phyloP scores from a whole-genome alignment of 2,329 filamentous ascomycete genomes.

The Chalaropsis thielavioides region DNA sequence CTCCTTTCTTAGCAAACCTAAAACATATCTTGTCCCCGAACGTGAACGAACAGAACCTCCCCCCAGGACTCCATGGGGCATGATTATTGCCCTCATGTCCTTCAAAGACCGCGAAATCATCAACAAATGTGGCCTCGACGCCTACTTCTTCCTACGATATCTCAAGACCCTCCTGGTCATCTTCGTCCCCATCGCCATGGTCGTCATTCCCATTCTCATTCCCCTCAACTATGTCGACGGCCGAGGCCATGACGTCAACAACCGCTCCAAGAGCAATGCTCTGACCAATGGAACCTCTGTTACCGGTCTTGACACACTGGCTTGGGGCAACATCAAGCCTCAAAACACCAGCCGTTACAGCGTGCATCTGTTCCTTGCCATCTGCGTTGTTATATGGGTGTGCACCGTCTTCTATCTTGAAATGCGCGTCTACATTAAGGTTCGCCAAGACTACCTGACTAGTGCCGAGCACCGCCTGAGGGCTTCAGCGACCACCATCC shows the following conservation, averaged over 20 bases:
- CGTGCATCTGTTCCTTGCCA: slow-evolving; percentile 69
- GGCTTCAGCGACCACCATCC: slow-evolving; percentile 86
- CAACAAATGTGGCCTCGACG: slow-evolving; percentile 86
- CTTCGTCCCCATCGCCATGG: slow-evolving; percentile 64
- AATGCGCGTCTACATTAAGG: slow-evolving; percentile 72
- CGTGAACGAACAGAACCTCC: slow-evolving; percentile 68
- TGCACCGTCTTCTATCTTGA: slow-evolving; percentile 80
- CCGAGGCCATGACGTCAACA: slow-evolving; percentile 40
- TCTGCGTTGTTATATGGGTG: slow-evolving; percentile 67
- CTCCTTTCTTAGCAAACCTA: slow-evolving; percentile 46
- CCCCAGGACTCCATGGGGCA: slow-evolving; percentile 38
- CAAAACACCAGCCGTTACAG: slow-evolving; percentile 56
- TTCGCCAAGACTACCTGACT: slow-evolving; percentile 87
- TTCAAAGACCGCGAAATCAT: slow-evolving; percentile 70
- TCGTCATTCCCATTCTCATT: slow-evolving; percentile 73
- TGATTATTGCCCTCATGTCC: slow-evolving; percentile 48
- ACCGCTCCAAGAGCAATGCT: slow-evolving; percentile 18
- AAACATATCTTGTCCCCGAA: slow-evolving; percentile 75
- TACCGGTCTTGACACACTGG: slow-evolving; percentile 63
- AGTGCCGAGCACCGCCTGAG: slow-evolving; percentile 86
- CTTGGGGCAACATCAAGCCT: slow-evolving; percentile 71
- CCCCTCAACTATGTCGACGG: slow-evolving; percentile 71
- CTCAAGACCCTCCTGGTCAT: slow-evolving; percentile 66
- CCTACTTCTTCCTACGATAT: slow-evolving; percentile 94
- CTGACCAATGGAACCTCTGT: slow-evolving; percentile 21